phyloP scores from a whole-genome alignment of 2,329 filamentous ascomycete genomes.

The Allantophomopsis lycopodina region DNA sequence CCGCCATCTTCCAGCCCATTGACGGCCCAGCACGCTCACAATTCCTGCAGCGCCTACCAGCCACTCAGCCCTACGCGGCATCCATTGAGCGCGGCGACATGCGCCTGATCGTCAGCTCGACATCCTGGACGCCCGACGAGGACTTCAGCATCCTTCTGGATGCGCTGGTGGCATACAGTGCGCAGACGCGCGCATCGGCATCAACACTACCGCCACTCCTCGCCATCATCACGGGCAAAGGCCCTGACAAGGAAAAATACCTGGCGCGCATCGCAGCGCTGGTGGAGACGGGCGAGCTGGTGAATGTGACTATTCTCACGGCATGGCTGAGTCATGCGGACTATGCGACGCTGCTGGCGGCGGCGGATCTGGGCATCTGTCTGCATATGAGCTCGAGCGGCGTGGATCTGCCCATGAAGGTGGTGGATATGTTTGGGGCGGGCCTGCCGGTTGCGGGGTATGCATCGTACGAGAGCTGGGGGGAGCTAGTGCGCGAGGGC shows the following conservation, averaged over 20 bases:
- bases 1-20: slow-evolving; percentile 66
- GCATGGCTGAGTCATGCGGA: slow-evolving; percentile 76
- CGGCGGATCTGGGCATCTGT: slow-evolving; percentile 80
- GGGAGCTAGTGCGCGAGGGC: slow-evolving; percentile 79
- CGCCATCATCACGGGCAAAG: slow-evolving; percentile 89
- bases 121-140: slow-evolving; percentile 94
- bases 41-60: slow-evolving; percentile 52
- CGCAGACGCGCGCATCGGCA: slow-evolving; percentile 24
- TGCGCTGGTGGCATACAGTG: slow-evolving; percentile 64
- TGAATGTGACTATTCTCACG: slow-evolving; percentile 59
- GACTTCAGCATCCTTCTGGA: slow-evolving; percentile 83
- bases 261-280: slow-evolving; percentile 49
- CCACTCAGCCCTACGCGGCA: slow-evolving; percentile 44
- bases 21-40: slow-evolving; percentile 27
- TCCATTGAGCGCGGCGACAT: slow-evolving; percentile 43
- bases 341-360: slow-evolving; percentile 73
- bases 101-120: slow-evolving; percentile 76
- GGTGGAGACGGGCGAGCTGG: slow-evolving; percentile 45
- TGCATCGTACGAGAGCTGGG: slow-evolving; percentile 73
- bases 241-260: slow-evolving; percentile 70
- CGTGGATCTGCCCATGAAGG: slow-evolving; percentile 96
- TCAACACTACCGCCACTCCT: slow-evolving; percentile 44
- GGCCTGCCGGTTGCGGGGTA: slow-evolving; percentile 86
- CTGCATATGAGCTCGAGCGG: slow-evolving; percentile 89
- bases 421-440: slow-evolving; percentile 97